Conservation (phyloP, 2,329 filamentous ascomycete species). For the Thelonectria olida region DNA sequence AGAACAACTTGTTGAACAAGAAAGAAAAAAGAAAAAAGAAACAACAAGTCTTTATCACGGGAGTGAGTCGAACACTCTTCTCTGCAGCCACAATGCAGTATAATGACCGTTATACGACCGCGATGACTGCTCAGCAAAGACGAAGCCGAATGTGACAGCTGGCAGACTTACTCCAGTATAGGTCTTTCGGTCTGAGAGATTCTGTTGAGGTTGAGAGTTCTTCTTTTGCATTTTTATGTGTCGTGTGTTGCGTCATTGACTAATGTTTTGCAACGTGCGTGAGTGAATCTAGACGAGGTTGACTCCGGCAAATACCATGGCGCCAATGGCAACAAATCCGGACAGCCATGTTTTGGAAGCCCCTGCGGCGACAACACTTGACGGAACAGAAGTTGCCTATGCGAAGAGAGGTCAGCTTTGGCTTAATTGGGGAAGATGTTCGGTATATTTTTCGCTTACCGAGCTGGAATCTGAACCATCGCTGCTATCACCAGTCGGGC, state of each 20-base stretch:
- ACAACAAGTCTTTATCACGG: not conserved
- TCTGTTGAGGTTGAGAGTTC: too few species aligned
- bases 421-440: too few species aligned
- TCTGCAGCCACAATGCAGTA: not conserved
- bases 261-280: too few species aligned
- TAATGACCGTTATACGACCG: conserved; percentile 8
- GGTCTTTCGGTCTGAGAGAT: too few species aligned
- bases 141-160: too few species aligned
- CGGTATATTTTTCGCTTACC: not conserved
- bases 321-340: not conserved
- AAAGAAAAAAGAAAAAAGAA: not conserved
- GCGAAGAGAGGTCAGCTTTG: too few species aligned
- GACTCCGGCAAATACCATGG: not conserved
- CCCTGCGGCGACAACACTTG: not conserved
- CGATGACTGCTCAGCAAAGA: too few species aligned
- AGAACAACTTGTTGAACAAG: too few species aligned
- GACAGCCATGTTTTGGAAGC: not conserved
- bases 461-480: too few species aligned
- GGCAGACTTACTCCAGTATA: too few species aligned
- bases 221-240: too few species aligned
- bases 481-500: not conserved
- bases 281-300: not conserved
- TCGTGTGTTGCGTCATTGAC: too few species aligned
- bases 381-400: not conserved
- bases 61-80: not conserved